Percentiles rank a stretch among this genome's conserved stretches.
Evolutionary conservation across 2,329 filamentous ascomycete genomes (phyloP).

Genomic region (Aspergillus costaricaensis): DNA sequence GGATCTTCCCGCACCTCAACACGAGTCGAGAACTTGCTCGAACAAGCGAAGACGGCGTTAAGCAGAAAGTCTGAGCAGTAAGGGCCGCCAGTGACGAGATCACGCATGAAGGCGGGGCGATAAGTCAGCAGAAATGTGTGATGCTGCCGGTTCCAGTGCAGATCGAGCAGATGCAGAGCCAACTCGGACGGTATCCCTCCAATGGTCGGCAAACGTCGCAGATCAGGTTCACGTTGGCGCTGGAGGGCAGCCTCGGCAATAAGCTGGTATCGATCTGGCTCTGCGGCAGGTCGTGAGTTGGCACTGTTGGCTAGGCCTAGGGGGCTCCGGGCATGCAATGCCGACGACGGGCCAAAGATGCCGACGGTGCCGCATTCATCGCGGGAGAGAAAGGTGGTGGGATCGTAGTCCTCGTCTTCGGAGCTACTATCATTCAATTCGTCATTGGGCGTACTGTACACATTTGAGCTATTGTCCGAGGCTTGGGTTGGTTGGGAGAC

Average conservation of each 20-base stretch:
- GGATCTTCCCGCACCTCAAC: conserved; percentile 50
- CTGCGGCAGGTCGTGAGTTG: neutral
- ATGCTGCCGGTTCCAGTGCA: conserved; percentile 59
- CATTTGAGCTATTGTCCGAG: neutral
- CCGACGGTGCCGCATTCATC: conserved; percentile 9
- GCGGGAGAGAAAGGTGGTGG: conserved; percentile 8
- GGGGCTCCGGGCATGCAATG: conserved; percentile 3
- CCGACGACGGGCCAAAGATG: conserved; percentile 11
- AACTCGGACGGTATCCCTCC: conserved; percentile 57
- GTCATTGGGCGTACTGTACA: neutral
- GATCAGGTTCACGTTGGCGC: conserved; percentile 46
- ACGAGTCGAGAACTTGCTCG: conserved; percentile 51
- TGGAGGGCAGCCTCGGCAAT: conserved; percentile 29
- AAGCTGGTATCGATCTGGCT: conserved; percentile 7
- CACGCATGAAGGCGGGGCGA: conserved; percentile 55
- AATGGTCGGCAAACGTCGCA: conserved; percentile 37
- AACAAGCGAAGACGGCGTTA: conserved; percentile 53
- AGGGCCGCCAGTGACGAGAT: conserved; percentile 46
- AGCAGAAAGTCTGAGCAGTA: conserved; percentile 57
- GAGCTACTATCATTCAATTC: neutral
- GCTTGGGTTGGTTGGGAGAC: neutral
- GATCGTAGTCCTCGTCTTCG: conserved; percentile 9
- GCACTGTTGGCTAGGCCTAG: neutral
- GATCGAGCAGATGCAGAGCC: conserved; percentile 53
- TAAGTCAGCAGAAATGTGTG: conserved; percentile 53